Conservation (phyloP, 192 early-diverging fungal genomes). For the Backusella psychrophila region DNA sequence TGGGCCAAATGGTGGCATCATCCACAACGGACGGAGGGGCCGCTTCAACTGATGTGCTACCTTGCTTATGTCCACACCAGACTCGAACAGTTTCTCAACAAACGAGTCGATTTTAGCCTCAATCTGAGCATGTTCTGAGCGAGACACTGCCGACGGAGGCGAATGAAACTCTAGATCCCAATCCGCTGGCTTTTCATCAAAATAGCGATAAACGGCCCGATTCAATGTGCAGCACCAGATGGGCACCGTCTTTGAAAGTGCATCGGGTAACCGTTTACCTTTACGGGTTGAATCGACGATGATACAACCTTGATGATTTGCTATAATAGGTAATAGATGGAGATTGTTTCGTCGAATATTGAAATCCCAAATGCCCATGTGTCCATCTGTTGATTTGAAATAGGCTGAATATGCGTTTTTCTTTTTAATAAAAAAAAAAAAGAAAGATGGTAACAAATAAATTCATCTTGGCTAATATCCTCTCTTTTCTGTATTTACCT, state of each 20-base stretch:
- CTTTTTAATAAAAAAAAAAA: constrained; percentile 11
- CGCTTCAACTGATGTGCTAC: constrained; percentile 42
- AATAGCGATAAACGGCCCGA: constrained; percentile 35
- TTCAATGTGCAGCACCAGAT: constrained; percentile 89
- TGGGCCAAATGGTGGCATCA: constrained; percentile 56
- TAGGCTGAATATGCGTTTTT: constrained; percentile 63
- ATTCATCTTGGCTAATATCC: not conserved
- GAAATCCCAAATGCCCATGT: constrained; percentile 82
- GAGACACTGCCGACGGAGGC: constrained; percentile 56
- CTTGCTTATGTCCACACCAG: constrained; percentile 39
- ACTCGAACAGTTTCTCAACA: constrained; percentile 52
- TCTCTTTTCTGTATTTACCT: constrained; percentile 31
- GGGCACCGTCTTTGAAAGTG: constrained; percentile 81
- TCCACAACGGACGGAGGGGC: constrained; percentile 83
- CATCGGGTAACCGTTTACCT: constrained; percentile 85
- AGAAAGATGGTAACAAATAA: not conserved
- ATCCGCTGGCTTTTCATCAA: not conserved
- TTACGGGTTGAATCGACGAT: constrained; percentile 87
- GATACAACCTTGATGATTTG: constrained; percentile 61
- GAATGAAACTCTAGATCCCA: constrained; percentile 68
- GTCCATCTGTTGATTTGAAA: constrained; percentile 95
- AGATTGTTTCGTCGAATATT: constrained; percentile 79
- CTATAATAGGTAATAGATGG: constrained; percentile 63
- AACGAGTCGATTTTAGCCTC: constrained; percentile 51
- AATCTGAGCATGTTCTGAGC: constrained; percentile 76